Base-by-base conservation (phyloP, 2,329 filamentous ascomycete species). In the Alternaria viburni region DNA sequence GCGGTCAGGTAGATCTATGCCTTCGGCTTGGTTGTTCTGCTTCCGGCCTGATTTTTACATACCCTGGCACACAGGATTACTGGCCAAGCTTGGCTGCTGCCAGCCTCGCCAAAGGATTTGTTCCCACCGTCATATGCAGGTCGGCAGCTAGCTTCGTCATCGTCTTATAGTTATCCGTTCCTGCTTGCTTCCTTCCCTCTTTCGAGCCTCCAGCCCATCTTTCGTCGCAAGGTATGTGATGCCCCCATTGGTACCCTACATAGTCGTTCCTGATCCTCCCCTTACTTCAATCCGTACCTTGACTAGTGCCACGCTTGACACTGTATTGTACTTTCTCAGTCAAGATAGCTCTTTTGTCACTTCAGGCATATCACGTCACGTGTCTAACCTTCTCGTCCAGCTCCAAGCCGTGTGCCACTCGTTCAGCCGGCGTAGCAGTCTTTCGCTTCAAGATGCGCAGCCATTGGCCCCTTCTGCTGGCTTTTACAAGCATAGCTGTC, bases 391-490 rank as follows among this genome's bases (percentile, higher is more conserved):
- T 72, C 56, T 57, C 30, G 30, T 36, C 19, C 64, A 76, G 72
- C 68, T 63, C 63, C 61, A 58, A 63, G 67, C 67, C 62, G 66
- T 65, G 65, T 71, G 62, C 65, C 70, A 69, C 56, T 77, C 68
- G 60, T 69, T 74, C 65, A 68, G 63, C 67, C 64, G 64, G 67
- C 67, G 63, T 66, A 72, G 60, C 70, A 70, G 67, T 72, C 74
- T 58, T 56, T 75, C 72, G 65, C 71, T 77, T 57, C 54, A 70
- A 75, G 21, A 79, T 79, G 77, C 75, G 68, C 50, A 65, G 57
- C 46, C 28, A 73, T 58, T 73, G 67, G 69, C 61, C 67, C 54
- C 46, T 70, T 9, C 54, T 76, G 19, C 55, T 78, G 64, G 75
- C 68, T 36, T 56, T 76, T 55, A 66, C 64, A 49, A 64, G 68